Evolutionary conservation across 148 eudicot genomes (phyloP).

Genomic region (Fagopyrum esculentum): DNA sequence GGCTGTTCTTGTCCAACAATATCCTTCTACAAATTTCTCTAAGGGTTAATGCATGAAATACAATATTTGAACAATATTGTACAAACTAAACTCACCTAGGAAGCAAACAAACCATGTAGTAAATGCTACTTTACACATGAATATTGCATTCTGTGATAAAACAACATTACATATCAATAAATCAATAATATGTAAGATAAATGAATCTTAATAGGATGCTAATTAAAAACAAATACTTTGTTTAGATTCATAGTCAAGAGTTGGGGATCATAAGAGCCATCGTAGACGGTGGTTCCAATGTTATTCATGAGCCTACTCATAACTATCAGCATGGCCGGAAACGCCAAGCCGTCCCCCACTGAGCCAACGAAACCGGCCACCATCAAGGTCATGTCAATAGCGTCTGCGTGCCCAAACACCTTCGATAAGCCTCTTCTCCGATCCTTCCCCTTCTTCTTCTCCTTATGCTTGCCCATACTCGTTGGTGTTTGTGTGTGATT

Average conservation of each 20-base stretch:
- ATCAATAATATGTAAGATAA: neutral
- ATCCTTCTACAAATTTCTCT: slow-evolving; percentile 21
- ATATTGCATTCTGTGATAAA: slow-evolving; percentile 48
- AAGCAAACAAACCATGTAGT: slow-evolving; percentile 65
- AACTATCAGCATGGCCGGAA: slow-evolving; percentile 40
- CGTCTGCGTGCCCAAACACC: slow-evolving; percentile 73
- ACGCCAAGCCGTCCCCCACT: slow-evolving; percentile 55
- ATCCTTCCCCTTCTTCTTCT: neutral
- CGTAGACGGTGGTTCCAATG: slow-evolving; percentile 34
- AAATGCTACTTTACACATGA: slow-evolving; percentile 52
- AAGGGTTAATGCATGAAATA: neutral
- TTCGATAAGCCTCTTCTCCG: slow-evolving; percentile 33
- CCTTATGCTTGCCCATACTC: neutral
- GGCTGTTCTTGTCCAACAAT: slow-evolving; percentile 34
- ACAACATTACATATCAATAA: neutral
- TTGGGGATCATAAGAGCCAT: slow-evolving; percentile 11
- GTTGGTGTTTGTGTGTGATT: neutral
- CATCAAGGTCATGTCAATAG: slow-evolving; percentile 54
- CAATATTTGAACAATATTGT: neutral
- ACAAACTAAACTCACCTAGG: slow-evolving; percentile 42
- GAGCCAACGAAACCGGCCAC: slow-evolving; percentile 50
- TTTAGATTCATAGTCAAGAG: slow-evolving; percentile 35
- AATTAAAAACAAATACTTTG: slow-evolving; percentile 27
- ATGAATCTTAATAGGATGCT: neutral
- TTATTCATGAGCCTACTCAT: slow-evolving; percentile 58